Evolutionary conservation across 805 yeast species (phyloP).

Genomic region (Myxozyma kluyveri): DNA sequence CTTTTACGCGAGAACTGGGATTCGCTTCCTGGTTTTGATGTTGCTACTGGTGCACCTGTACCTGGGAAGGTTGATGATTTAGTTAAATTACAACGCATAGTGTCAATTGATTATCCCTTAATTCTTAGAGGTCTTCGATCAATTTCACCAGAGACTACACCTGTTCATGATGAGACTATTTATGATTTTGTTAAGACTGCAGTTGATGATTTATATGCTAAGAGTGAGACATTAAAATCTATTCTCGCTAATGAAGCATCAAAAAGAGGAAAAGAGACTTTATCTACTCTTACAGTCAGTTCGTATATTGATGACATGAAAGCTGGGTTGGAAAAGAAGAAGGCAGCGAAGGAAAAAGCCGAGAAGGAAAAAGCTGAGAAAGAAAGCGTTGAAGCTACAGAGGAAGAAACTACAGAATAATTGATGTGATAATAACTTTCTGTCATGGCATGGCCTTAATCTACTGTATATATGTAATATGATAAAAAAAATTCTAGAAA

Average conservation of each 20-base stretch:
- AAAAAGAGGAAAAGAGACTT: neutral
- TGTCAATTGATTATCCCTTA: neutral
- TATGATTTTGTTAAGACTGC: neutral
- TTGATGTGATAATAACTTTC: neutral
- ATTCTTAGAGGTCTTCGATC: neutral
- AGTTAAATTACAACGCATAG: neutral
- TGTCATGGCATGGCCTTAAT: conserved; percentile 8
- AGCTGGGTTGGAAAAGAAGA: neutral
- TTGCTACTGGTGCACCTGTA: too few species aligned
- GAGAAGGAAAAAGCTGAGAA: too few species aligned
- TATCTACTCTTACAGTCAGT: conserved; percentile 7
- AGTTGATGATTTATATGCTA: neutral
- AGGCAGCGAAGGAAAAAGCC: too few species aligned
- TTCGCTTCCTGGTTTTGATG: neutral
- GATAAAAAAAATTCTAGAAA: too few species aligned
- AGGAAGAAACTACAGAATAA: conserved; percentile 1
- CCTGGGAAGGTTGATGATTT: neutral
- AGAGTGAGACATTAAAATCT: neutral
- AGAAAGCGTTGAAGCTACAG: neutral
- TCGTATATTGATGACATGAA: neutral
- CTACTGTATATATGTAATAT: conserved; percentile 6
- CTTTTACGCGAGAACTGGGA: too few species aligned
- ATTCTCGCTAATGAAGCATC: conserved; percentile 1
- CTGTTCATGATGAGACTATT: neutral
- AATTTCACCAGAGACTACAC: neutral